Evolutionary conservation across 164 flowering plant species (phyloP).

Genomic region (Protea cynaroides): DNA sequence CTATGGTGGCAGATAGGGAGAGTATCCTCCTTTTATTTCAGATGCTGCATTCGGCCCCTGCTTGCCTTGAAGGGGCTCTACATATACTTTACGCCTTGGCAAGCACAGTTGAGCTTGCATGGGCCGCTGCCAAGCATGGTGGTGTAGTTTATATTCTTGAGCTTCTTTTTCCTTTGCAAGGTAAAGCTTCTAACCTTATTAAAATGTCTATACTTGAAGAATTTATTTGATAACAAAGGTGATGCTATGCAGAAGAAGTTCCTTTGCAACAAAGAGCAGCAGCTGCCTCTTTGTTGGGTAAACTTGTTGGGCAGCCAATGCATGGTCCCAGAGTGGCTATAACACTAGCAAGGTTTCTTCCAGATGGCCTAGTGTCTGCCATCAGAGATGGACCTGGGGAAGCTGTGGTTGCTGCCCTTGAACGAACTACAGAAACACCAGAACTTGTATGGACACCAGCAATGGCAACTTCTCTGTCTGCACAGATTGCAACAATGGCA

Average conservation of each 20-base stretch:
- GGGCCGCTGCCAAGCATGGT: constrained; percentile 99
- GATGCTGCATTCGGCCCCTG: constrained; percentile 85
- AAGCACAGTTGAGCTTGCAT: constrained; percentile 95
- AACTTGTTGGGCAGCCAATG: constrained; percentile 95
- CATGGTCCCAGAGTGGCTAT: constrained; percentile 99
- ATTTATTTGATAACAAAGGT: constrained; percentile 4
- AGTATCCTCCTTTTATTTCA: constrained; percentile 86
- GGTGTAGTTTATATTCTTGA: constrained; percentile 98
- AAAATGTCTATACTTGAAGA: not conserved
- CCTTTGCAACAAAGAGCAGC: constrained; percentile 95
- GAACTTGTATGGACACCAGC: constrained; percentile 99
- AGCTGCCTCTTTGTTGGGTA: constrained; percentile 93
- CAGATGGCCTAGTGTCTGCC: constrained; percentile 90
- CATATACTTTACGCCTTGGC: constrained; percentile 99
- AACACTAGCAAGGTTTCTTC: constrained; percentile 90
- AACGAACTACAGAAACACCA: constrained; percentile 96
- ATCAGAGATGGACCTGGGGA: constrained; percentile 99
- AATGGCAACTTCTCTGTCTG: constrained; percentile 96
- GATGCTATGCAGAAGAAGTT: constrained; percentile 67
- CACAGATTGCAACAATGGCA: constrained; percentile 92
- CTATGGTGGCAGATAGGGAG: constrained; percentile 95
- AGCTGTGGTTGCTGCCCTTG: constrained; percentile 79
- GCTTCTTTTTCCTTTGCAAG: constrained; percentile 44
- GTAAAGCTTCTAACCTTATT: not conserved
- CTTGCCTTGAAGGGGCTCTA: constrained; percentile 90